Evolutionary conservation across 164 flowering plant genomes (phyloP).

Genomic region (Sextonia rubra): DNA sequence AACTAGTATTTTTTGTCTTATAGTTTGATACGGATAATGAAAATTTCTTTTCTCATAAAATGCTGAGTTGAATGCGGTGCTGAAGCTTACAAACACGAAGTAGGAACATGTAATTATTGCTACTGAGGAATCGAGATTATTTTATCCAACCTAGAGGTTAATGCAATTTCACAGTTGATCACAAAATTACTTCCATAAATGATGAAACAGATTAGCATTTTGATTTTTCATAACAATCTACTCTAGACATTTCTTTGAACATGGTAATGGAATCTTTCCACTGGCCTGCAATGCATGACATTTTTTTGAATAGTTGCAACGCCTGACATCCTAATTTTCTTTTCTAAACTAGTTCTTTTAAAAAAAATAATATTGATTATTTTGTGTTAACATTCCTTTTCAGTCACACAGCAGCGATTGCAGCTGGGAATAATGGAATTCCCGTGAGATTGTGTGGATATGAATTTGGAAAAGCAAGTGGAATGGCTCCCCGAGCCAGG

Average conservation of each 20-base stretch:
- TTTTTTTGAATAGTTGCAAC: no score
- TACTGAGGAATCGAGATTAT: no score
- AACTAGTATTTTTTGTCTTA: neutral
- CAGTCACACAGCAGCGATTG: constrained; percentile 98
- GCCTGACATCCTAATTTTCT: neutral
- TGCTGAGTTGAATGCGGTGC: no score
- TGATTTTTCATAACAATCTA: neutral
- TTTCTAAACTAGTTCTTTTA: neutral
- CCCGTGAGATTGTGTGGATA: constrained; percentile 83
- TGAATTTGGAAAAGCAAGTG: constrained; percentile 98
- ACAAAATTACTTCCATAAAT: neutral
- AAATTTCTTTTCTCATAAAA: no score
- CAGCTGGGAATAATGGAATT: constrained; percentile 98
- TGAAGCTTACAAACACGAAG: no score
- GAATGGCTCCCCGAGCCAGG: constrained; percentile 99
- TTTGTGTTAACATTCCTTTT: constrained; percentile 1
- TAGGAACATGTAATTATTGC: no score
- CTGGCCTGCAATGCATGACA: neutral
- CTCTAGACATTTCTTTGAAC: neutral
- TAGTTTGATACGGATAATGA: no score
- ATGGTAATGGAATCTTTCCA: neutral
- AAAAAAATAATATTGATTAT: neutral
- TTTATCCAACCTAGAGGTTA: no score
- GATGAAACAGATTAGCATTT: neutral
- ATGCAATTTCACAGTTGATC: neutral